phyloP scores from a whole-genome alignment of 176 grass and related monocot species.

The Eremochloa ophiuroides region DNA sequence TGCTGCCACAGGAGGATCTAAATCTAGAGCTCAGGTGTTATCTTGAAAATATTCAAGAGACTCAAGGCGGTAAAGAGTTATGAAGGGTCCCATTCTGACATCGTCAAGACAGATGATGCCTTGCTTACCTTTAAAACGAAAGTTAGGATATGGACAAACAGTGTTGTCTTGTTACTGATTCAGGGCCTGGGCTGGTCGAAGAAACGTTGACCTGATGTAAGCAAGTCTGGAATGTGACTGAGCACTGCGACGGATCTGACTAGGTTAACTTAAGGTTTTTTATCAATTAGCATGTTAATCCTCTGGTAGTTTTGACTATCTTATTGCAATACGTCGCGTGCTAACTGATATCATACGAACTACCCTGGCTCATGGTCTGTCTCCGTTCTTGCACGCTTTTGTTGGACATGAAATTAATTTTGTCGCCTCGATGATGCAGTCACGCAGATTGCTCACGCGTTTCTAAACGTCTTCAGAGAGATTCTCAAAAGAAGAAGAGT shows the following conservation, averaged over 20 bases:
- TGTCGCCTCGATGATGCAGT: background rate
- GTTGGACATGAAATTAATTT: background rate
- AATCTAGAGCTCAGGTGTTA: background rate
- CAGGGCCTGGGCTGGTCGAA: background rate
- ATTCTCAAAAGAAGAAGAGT: too few relatives aligned
- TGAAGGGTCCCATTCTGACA: background rate
- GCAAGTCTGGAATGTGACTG: background rate
- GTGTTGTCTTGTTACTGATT: background rate
- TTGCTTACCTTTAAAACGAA: background rate
- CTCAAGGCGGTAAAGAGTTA: background rate
- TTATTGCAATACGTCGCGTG: background rate
- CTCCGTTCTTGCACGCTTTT: background rate
- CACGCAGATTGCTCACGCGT: background rate
- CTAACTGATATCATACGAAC: background rate
- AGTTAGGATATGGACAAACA: background rate
- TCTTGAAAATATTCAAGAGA: background rate
- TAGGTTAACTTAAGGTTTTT: background rate
- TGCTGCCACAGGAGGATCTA: conserved; percentile 39
- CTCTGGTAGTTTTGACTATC: background rate
- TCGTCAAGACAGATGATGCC: background rate
- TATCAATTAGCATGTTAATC: background rate
- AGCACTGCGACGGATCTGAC: background rate
- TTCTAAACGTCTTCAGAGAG: too few relatives aligned
- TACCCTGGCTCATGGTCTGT: background rate
- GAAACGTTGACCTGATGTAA: background rate